Base-by-base conservation (phyloP, 2,329 filamentous ascomycete species). In the Penicillium palitans region DNA sequence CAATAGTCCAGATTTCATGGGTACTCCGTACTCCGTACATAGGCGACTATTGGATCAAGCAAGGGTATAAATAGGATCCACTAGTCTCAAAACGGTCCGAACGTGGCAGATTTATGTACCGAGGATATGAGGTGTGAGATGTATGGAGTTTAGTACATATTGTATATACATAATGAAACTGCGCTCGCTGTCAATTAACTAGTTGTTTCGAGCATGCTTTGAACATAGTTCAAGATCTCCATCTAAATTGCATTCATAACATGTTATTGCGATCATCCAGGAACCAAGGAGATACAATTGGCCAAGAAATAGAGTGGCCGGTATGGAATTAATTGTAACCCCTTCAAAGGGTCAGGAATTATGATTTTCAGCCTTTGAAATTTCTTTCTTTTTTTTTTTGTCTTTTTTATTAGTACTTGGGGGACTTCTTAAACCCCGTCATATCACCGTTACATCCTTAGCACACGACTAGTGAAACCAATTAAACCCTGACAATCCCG, bases 241-340 rank as follows among this genome's bases (percentile, higher is more conserved):
- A 31, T 31, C 15, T 21, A 15, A 45, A 27, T 45, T 3, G 25
- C 10, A 27, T 44, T 10, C 15, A 44, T 10, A 25, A 12, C 15
- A 27, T 27, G 1, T 10, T 27, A 45, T 53, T 53, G 27, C 47
- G 25, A 57, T 52, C 41, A 52, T 57, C 13, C 48, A 52, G 49
- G 55, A 33, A 57, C 39, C 40, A 56, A 33, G 42, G 39, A 31
- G 13, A 35, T 33, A 39, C 48, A n/a, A 52, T 52, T 57, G 44
- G 55, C 50, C 50, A 53, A 54, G 55, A 57, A 54, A 42, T 54
- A 19, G n/a, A 54, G 55, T 57, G 55, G 55, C 55, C 50, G 55
- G 55, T 53, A 57, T 57, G 55, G 50, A 57, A 40, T 57, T 48
- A 42, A 52, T 52, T 46, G 40, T 39, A 57, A 33, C 55, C 55